A percentile compares a stretch with the other conserved stretches of the same genome.
phyloP scores from a whole-genome alignment of 2,329 filamentous ascomycete species.

The Ascocoryne sarcoides region DNA sequence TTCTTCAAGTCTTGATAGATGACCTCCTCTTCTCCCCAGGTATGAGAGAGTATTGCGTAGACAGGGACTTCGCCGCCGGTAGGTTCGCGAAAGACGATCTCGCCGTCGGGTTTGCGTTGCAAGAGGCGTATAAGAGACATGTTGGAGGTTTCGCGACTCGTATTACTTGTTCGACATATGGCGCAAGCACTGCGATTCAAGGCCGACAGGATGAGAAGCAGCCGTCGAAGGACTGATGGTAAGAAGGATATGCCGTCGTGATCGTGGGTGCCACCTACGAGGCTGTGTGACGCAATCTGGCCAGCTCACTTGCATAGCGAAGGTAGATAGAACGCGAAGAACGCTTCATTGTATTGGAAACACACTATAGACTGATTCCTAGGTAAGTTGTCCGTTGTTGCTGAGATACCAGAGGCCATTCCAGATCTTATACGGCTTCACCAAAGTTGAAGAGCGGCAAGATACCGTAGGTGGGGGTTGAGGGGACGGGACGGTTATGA shows the following conservation, averaged over 20 bases:
- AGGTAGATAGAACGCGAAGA: slow-evolving; percentile 6
- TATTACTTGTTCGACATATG: slow-evolving; percentile 7
- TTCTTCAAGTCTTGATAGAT: slow-evolving; percentile 25
- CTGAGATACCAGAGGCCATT: not conserved
- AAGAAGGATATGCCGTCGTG: slow-evolving; percentile 7
- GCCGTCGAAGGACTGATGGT: slow-evolving; percentile 10
- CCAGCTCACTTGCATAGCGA: slow-evolving; percentile 12
- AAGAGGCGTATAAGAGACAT: slow-evolving; percentile 15
- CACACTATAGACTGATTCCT: slow-evolving; percentile 1
- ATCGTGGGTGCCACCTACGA: slow-evolving; percentile 9
- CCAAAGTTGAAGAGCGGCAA: slow-evolving; percentile 9
- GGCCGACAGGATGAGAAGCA: slow-evolving; percentile 7
- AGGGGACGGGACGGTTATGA: not conserved
- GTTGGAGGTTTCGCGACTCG: slow-evolving; percentile 11
- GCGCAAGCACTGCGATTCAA: slow-evolving; percentile 12
- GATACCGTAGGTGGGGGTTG: slow-evolving; percentile 5
- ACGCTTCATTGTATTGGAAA: slow-evolving; percentile 1
- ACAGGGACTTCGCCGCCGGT: slow-evolving; percentile 4
- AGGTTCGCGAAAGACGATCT: slow-evolving; percentile 11
- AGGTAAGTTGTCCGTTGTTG: not conserved
- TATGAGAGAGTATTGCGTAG: slow-evolving; percentile 35
- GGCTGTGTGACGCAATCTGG: slow-evolving; percentile 13
- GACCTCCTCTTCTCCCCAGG: slow-evolving; percentile 29
- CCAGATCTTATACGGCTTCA: too few species aligned
- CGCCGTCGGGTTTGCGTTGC: slow-evolving; percentile 12